A percentile compares a stretch with the other conserved stretches of the same genome.
These are phyloP conservation scores for Polygonum aviculare DNA, from an alignment of 148 eudicot genomes.

Conservation along the genomic window DNA sequence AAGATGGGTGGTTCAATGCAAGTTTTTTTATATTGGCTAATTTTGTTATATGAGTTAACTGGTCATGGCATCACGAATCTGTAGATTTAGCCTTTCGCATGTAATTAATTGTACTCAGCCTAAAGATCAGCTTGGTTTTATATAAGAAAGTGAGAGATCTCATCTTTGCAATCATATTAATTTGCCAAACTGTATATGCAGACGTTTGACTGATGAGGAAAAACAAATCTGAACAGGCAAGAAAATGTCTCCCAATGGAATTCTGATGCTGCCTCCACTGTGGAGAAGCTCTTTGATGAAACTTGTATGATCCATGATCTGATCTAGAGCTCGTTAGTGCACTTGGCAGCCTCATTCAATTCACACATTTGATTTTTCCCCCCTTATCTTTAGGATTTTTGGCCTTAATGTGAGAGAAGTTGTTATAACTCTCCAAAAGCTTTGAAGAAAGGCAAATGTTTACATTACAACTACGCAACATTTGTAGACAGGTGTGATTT, in stretches of 20 bases:
- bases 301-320: neutral
- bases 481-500: constrained; percentile 4
- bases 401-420: neutral
- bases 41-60: neutral
- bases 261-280: constrained; percentile 3
- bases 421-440: neutral
- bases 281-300: constrained; percentile 8
- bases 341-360: neutral
- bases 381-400: neutral
- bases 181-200: neutral
- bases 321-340: neutral
- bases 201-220: constrained; percentile 9
- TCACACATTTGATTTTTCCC: neutral
- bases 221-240: constrained; percentile 7
- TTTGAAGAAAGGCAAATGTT: neutral
- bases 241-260: neutral
- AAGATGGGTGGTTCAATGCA: neutral
- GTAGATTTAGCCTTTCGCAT: neutral
- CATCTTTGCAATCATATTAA: neutral
- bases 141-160: neutral
- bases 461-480: neutral
- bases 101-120: neutral
- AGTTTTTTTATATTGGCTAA: neutral
- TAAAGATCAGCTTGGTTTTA: neutral
- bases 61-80: neutral